These are phyloP conservation scores for Linnemannia zychae DNA, from an alignment of 192 early-diverging fungal species.

Conservation along the genomic window DNA sequence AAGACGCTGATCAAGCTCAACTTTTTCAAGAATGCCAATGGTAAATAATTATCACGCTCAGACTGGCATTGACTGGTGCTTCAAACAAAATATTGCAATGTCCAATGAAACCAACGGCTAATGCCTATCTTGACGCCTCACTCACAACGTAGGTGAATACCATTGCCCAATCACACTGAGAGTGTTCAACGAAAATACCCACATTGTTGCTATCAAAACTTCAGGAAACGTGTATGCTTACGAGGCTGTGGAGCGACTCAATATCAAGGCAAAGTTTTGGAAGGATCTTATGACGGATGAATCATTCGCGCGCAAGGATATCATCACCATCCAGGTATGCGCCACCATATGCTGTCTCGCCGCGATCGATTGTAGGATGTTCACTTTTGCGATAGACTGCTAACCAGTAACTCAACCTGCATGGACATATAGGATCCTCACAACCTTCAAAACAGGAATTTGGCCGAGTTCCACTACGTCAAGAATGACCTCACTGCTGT, in stretches of 20 bases:
- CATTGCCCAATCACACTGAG: slow-evolving; percentile 94
- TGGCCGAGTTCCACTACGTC: slow-evolving; percentile 81
- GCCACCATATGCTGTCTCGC: not conserved
- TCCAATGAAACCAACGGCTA: not conserved
- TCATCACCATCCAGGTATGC: slow-evolving; percentile 86
- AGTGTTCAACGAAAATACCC: slow-evolving; percentile 84
- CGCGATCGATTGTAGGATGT: not conserved
- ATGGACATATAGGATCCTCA: slow-evolving; percentile 83
- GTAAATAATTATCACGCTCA: slow-evolving; percentile 22
- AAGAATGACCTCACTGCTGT: slow-evolving; percentile 75
- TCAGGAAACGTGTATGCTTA: slow-evolving; percentile 92
- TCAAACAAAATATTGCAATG: not conserved
- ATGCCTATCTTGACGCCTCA: not conserved
- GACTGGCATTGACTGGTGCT: too few species aligned
- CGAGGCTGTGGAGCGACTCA: slow-evolving; percentile 89
- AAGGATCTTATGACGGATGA: slow-evolving; percentile 89
- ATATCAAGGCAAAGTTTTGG: slow-evolving; percentile 89
- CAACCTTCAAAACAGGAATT: slow-evolving; percentile 73
- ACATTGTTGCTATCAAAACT: slow-evolving; percentile 88
- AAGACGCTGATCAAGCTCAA: slow-evolving; percentile 82
- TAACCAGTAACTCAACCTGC: too few species aligned
- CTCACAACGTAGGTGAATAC: slow-evolving; percentile 70
- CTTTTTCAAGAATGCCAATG: slow-evolving; percentile 85
- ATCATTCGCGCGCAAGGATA: slow-evolving; percentile 87
- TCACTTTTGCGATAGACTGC: too few species aligned